Base-by-base conservation (phyloP, 2,329 filamentous ascomycete genomes). In the Ophidiomyces ophidiicola region DNA sequence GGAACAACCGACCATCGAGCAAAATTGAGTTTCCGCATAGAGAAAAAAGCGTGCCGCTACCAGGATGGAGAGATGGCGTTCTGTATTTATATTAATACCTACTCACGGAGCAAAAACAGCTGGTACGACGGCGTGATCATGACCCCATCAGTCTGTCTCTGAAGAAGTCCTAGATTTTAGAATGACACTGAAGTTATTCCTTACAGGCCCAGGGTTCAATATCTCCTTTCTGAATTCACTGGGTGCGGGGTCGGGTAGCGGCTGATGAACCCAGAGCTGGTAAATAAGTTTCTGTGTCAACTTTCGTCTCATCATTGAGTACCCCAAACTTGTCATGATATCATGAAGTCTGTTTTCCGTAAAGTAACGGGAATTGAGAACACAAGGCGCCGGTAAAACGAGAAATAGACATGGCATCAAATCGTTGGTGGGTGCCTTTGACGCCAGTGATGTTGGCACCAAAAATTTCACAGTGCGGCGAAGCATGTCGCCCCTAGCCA, bases 111-210 rank as follows among this genome's bases (percentile, higher is more conserved):
- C n/a, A n/a, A n/a, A n/a, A n/a, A n/a, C n/a, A n/a, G n/a, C n/a
- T n/a, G n/a, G n/a, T n/a, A n/a, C n/a, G n/a, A n/a, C n/a, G n/a
- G n/a, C n/a, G n/a, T n/a, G n/a, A n/a, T n/a, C n/a, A n/a, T n/a
- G n/a, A n/a, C n/a, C n/a, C n/a, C n/a, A n/a, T n/a, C n/a, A n/a
- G n/a, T n/a, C n/a, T n/a, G n/a, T n/a, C n/a, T n/a, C n/a, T n/a
- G n/a, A n/a, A n/a, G n/a, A n/a, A n/a, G n/a, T 24, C 18, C 18
- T 20, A 11, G 29, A 15, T 14, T 42, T 44, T 44, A 94, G 58
- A 11, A 84, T 72, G 50, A 96, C 78, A 10, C 82, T 77, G 59
- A 96, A 98, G 55, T 98, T 96, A 61, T 98, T 98, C 56, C 86
- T 76, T 17, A 69, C 72, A 38, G 68, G 66, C 7, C 87, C 87